These are phyloP conservation scores for Trichoderma polysporum DNA, from an alignment of 2,329 filamentous ascomycete genomes.

Conservation along the genomic window DNA sequence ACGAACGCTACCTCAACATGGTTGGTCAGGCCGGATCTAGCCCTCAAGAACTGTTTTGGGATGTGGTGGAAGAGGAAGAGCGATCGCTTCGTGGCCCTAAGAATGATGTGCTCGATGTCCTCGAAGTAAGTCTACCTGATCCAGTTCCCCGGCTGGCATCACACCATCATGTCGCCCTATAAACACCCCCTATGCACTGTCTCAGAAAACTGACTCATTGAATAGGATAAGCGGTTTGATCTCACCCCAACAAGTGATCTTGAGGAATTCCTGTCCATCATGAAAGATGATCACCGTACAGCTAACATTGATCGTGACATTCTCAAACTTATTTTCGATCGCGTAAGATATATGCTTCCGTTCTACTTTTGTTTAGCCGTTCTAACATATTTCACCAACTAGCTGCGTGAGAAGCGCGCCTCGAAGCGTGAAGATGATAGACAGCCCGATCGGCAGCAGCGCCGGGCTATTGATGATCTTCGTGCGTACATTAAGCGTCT, in stretches of 20 bases:
- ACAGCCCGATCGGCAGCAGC: conserved; percentile 80
- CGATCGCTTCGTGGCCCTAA: conserved; percentile 75
- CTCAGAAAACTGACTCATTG: conserved; percentile 20
- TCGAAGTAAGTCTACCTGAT: conserved; percentile 67
- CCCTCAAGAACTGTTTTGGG: conserved; percentile 93
- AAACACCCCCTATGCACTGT: background rate
- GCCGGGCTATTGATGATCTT: conserved; percentile 78
- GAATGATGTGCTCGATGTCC: conserved; percentile 82
- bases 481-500: conserved; percentile 85
- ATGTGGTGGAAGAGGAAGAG: conserved; percentile 91
- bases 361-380: background rate
- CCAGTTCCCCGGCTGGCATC: too few relatives aligned
- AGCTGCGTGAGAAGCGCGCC: conserved; percentile 82
- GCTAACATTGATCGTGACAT: conserved; percentile 81
- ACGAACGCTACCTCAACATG: conserved; percentile 80
- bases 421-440: conserved; percentile 83
- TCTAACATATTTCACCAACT: conserved; percentile 18
- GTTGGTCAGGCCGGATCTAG: conserved; percentile 81
- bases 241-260: conserved; percentile 82
- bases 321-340: conserved; percentile 78
- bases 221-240: conserved; percentile 85
- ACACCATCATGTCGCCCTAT: too few relatives aligned
- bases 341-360: conserved; percentile 47
- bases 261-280: conserved; percentile 80
- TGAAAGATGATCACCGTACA: conserved; percentile 85